Base-by-base conservation (phyloP, 257 asterid genomes). In the Solanum chmielewskii region DNA sequence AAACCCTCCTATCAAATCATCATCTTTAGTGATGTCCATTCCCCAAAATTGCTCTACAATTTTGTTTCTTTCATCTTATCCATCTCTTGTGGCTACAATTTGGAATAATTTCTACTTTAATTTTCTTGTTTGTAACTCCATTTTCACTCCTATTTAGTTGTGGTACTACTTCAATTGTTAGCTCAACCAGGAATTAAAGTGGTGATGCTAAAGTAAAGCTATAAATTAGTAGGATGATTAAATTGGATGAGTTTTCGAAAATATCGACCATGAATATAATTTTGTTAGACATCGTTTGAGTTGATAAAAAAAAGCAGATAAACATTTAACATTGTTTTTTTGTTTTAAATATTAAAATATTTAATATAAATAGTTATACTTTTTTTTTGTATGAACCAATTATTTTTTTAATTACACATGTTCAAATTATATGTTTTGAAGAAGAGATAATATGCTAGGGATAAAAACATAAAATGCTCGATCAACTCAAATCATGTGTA, bases 21-120 rank as follows among this genome's bases (percentile, higher is more conserved):
- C 75, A 42, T 77, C 84, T 87, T 23, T 87, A 88, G 88, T 83
- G 86, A 83, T 86, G 90, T 88, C 92, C 45, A 88, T 86, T 86
- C 90, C 64, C 87, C 87, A 80, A 33, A 41, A 74, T 83, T 85
- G 81, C 81, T 78, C 87, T 25, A 69, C 49, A 84, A n/a, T 41
- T 86, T 83, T 59, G 89, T 78, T 83, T 73, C 21, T 15, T 81
- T 87, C 52, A 62, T 89, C 89, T 87, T 89, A 85, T 80, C 85
- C 80, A 1, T 44, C 81, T 18, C 29, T 45, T 9, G 27, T 64
- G 44, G 70, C 11, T 4, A 27, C 39, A 42, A 27, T 29, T 69
- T 73, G 33, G 10, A 41, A 84, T 9, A 45, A 60, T 11, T 39
- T 39, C 45, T 52, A 14, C 33, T 44, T 39, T 9, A 35, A 2